These are phyloP conservation scores for Pestalotiopsis sp. DNA, from an alignment of 2,329 filamentous ascomycete genomes.

Conservation along the genomic window DNA sequence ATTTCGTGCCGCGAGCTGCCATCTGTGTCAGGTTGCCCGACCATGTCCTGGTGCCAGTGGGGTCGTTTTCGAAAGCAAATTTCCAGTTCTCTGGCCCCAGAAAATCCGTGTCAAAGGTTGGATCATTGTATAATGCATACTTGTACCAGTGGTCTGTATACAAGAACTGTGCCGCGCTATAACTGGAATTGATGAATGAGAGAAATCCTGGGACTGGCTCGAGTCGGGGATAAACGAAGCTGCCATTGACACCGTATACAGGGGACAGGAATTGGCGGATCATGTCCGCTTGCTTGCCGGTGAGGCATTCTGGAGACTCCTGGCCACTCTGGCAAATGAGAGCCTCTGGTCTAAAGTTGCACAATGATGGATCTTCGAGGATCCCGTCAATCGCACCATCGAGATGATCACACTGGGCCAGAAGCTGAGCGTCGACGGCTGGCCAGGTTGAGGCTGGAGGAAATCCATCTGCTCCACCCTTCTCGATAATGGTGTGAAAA, in stretches of 20 bases:
- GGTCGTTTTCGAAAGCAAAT: conserved; percentile 5
- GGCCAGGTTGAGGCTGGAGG: conserved; percentile 25
- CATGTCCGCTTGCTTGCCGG: conserved; percentile 13
- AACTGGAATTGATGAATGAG: conserved; percentile 34
- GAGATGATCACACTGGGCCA: conserved; percentile 16
- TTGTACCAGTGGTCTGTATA: conserved; percentile 49
- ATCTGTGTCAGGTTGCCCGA: conserved; percentile 33
- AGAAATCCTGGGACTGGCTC: conserved; percentile 46
- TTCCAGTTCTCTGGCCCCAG: conserved; percentile 6
- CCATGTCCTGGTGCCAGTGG: not conserved
- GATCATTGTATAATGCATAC: conserved; percentile 48
- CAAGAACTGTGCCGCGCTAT: conserved; percentile 40
- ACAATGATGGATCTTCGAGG: conserved; percentile 16
- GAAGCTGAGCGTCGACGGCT: conserved; percentile 41
- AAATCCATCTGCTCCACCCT: conserved; percentile 1
- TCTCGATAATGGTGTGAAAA: conserved; percentile 26
- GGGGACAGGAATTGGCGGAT: conserved; percentile 16
- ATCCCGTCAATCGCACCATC: conserved; percentile 18
- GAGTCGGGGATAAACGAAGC: conserved; percentile 51
- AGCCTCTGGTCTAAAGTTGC: conserved; percentile 14
- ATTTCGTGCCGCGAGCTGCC: conserved; percentile 40
- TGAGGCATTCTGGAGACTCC: conserved; percentile 9
- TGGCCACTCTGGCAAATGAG: conserved; percentile 14
- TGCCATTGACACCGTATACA: conserved; percentile 27
- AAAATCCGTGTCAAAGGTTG: conserved; percentile 26